Percentiles rank a stretch among this genome's conserved stretches.
These are phyloP conservation scores for Rossbeevera mucosa DNA, from an alignment of 768 basidiomycete species.

Conservation along the genomic window DNA sequence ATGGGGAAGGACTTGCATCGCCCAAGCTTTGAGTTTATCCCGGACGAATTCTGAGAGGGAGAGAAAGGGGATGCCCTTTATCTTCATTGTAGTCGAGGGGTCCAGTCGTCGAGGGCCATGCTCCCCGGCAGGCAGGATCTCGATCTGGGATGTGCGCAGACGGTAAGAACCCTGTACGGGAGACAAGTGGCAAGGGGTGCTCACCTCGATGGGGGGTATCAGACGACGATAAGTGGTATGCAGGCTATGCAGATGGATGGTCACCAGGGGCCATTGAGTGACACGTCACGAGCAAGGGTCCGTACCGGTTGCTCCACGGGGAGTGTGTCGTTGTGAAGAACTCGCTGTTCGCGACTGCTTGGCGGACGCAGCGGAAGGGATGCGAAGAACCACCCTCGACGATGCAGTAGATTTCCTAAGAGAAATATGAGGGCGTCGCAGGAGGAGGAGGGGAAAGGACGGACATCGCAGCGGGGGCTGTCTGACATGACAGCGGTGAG, in stretches of 20 bases:
- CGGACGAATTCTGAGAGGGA: slow-evolving; percentile 83
- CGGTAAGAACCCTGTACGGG: neutral
- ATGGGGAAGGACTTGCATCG: slow-evolving; percentile 50
- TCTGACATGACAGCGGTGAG: slow-evolving; percentile 67
- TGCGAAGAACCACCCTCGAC: slow-evolving; percentile 71
- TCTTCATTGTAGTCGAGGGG: slow-evolving; percentile 56
- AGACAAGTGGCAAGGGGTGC: slow-evolving; percentile 16
- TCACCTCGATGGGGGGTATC: slow-evolving; percentile 74
- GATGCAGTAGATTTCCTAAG: slow-evolving; percentile 79
- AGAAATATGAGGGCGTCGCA: slow-evolving; percentile 7
- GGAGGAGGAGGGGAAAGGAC: slow-evolving; percentile 22
- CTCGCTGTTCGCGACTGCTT: slow-evolving; percentile 61
- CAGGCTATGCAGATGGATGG: slow-evolving; percentile 41
- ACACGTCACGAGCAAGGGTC: neutral
- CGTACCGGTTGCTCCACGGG: slow-evolving; percentile 83
- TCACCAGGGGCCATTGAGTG: slow-evolving; percentile 1
- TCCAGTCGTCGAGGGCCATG: slow-evolving; percentile 74
- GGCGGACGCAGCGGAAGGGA: slow-evolving; percentile 76
- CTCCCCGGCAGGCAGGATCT: slow-evolving; percentile 79
- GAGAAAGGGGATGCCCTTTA: slow-evolving; percentile 74
- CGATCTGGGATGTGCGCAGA: slow-evolving; percentile 49
- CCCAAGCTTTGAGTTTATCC: slow-evolving; percentile 81
- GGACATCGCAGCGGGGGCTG: slow-evolving; percentile 59
- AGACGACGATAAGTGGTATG: slow-evolving; percentile 71
- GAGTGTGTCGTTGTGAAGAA: slow-evolving; percentile 67